Percentiles rank a stretch among this genome's conserved stretches.
Conservation (phyloP, 1,284 basidiomycete species). For the Moesziomyces sp. region DNA sequence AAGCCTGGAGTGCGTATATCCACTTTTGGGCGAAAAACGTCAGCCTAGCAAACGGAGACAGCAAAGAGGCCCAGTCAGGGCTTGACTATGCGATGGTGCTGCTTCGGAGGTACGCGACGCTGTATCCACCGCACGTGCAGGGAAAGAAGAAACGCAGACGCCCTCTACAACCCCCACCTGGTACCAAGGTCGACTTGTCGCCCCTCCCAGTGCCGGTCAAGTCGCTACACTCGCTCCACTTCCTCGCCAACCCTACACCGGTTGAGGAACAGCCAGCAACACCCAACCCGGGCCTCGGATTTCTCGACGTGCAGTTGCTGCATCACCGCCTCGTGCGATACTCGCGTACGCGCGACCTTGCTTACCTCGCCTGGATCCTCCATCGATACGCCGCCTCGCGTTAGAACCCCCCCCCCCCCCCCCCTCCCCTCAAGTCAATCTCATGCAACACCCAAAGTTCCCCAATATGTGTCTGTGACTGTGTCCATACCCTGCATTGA, state of each 20-base stretch:
- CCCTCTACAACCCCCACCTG: neutral
- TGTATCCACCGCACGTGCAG: conserved; percentile 22
- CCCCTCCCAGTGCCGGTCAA: conserved; percentile 22
- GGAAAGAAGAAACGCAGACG: conserved; percentile 4
- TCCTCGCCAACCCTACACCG: neutral
- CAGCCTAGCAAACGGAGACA: neutral
- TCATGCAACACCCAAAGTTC: too few relatives aligned
- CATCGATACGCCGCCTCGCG: conserved; percentile 18
- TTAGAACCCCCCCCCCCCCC: neutral
- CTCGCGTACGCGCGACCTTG: conserved; percentile 16
- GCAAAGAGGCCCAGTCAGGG: neutral
- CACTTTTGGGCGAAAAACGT: conserved; percentile 43
- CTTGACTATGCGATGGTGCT: conserved; percentile 14
- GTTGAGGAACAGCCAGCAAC: conserved; percentile 1
- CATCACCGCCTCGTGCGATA: conserved; percentile 56
- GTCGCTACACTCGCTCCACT: conserved; percentile 12
- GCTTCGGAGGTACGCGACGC: conserved; percentile 6
- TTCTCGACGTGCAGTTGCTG: conserved; percentile 54
- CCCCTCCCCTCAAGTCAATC: neutral
- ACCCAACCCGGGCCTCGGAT: conserved; percentile 30
- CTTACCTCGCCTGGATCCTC: conserved; percentile 29
- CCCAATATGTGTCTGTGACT: neutral
- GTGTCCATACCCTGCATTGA: neutral
- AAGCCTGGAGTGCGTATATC: conserved; percentile 49
- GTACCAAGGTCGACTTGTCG: conserved; percentile 6